Evolutionary conservation across 176 grass and related monocot genomes (phyloP).

Genomic region (Oryza officinalis): DNA sequence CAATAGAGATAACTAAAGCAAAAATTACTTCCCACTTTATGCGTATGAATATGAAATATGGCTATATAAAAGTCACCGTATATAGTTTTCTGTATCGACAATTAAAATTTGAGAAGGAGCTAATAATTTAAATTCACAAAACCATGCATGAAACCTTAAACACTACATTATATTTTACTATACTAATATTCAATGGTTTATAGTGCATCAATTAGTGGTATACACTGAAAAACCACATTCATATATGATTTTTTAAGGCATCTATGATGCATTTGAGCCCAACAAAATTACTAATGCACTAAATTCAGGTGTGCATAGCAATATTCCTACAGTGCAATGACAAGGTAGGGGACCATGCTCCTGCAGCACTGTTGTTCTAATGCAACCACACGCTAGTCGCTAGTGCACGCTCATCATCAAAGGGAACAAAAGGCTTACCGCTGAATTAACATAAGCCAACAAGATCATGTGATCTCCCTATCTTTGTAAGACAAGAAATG

Average conservation of each 20-base stretch:
- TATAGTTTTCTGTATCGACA: neutral
- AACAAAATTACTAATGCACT: neutral
- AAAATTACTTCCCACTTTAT: neutral
- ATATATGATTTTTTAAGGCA: neutral
- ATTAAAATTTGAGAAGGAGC: neutral
- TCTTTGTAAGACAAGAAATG: constrained; percentile 9
- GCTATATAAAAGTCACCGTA: neutral
- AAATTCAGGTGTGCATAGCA: neutral
- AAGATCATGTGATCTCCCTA: constrained; percentile 9
- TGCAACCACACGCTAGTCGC: neutral
- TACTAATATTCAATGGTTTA: neutral
- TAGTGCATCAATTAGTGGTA: neutral
- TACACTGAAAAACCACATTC: neutral
- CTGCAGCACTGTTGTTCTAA: neutral
- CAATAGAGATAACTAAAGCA: neutral
- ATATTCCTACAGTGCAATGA: neutral
- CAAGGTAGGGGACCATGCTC: neutral
- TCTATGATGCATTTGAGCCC: neutral
- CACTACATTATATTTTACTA: neutral
- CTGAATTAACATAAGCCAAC: constrained; percentile 11
- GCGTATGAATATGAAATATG: neutral
- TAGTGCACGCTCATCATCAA: neutral
- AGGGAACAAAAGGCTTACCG: constrained; percentile 6
- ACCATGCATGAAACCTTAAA: neutral
- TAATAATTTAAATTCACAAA: neutral